Base-by-base conservation (phyloP, 805 yeast genomes). In the Candida silvicultrix region DNA sequence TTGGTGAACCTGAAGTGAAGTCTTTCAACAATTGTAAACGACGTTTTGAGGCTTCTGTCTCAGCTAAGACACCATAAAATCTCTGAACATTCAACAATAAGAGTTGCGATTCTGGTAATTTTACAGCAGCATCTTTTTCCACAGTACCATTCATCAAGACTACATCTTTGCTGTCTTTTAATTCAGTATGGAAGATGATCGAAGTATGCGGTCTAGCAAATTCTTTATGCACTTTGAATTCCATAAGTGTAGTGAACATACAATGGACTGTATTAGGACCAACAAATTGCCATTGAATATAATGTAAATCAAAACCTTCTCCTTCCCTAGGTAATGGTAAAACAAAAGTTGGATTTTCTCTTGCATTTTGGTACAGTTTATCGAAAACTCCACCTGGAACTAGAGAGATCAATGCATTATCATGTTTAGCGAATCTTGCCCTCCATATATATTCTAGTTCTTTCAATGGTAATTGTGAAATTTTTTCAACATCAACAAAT, bases 181-280 rank as follows among this genome's bases (percentile, higher is more conserved):
- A 67, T 46, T 94, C 97, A 39, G 83, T 79, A 67, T 92, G 97
- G 71, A 92, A 85, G 65, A 81, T 79, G 51, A 94, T 70, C 0
- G 96, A 87, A 0, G 97, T 89, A 64, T 94, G 98, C 1, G 99
- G 98, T 60, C 88, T 83, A 10, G 99, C 96, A 65, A 74, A 94
- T 60, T 92, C 97, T 46, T 78, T 80, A 60, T 92, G 97, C 25
- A 89, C 74, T 64, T 92, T 89, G 66, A 80, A 94, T 66, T 94
- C 98, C 2, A 94, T 90, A 52, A 94, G 74, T 0, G 97, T 81
- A 2, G 99, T 94, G 56, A 94, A 72, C 76, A 94, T 75, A 60
- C 95, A 88, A 67, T 94, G 97, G 1, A 87, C 73, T 2, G 97
- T 90, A 38, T 80, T 56, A 15, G 86, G 83, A 1, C 92, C 96